phyloP scores from a whole-genome alignment of 2,329 filamentous ascomycete genomes.

The Aspergillus sp. region DNA sequence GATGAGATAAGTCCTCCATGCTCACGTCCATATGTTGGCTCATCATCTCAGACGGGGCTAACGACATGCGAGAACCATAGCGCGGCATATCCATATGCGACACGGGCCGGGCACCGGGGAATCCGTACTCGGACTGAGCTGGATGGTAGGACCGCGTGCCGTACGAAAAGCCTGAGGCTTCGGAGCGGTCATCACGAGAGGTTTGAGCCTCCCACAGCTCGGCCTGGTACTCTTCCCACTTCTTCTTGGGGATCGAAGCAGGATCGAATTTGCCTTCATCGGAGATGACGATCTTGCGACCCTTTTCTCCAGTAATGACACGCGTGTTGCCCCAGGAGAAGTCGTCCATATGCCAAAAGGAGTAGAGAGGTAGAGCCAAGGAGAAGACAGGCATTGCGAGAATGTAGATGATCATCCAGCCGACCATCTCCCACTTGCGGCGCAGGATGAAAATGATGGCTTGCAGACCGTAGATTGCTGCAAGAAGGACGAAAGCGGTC shows the following conservation, averaged over 20 bases:
- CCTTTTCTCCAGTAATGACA: constrained; percentile 90
- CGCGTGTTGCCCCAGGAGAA: constrained; percentile 99
- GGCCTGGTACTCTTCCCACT: constrained; percentile 98
- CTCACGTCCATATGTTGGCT: constrained; percentile 67
- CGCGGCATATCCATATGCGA: constrained; percentile 58
- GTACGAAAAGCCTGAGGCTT: constrained; percentile 91
- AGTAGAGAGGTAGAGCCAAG: constrained; percentile 83
- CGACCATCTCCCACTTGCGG: constrained; percentile 99
- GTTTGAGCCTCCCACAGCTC: constrained; percentile 97
- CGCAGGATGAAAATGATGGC: constrained; percentile 95
- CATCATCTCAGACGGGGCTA: constrained; percentile 70
- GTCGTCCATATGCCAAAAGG: constrained; percentile 99
- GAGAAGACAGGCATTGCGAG: constrained; percentile 88
- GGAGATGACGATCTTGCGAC: constrained; percentile 86
- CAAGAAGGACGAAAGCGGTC: constrained; percentile 85
- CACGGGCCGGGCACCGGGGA: constrained; percentile 59
- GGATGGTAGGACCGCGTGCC: constrained; percentile 75
- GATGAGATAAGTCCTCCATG: constrained; percentile 68
- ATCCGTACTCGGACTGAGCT: constrained; percentile 68
- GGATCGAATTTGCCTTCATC: constrained; percentile 99
- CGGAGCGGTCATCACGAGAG: constrained; percentile 76
- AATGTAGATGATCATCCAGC: constrained; percentile 98
- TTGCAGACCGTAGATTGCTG: constrained; percentile 94
- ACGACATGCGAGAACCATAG: constrained; percentile 69
- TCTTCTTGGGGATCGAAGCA: constrained; percentile 87